Evolutionary conservation across 441 rosid species (phyloP).

Genomic region (Sinapis alba): DNA sequence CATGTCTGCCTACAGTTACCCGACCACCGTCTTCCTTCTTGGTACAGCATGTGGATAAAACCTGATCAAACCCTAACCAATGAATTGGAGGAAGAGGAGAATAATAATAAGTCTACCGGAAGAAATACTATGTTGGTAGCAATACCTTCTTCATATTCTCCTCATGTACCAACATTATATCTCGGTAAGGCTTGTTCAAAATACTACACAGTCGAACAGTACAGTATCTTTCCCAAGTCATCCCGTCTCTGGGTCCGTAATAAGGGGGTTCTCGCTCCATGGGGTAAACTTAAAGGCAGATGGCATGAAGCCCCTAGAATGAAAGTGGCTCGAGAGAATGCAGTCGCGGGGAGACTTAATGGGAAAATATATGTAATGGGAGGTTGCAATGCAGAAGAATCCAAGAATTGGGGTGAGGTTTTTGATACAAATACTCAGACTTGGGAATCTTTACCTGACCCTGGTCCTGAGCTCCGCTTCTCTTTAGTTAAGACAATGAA

Average conservation of each 20-base stretch:
- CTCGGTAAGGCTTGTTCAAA: neutral
- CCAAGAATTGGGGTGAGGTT: too few relatives aligned
- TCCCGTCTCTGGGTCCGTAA: too few relatives aligned
- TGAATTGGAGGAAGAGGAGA: neutral
- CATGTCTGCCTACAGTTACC: slow-evolving; percentile 47
- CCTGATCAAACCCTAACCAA: slow-evolving; percentile 10
- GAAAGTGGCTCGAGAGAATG: slow-evolving; percentile 33
- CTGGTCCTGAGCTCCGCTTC: too few relatives aligned
- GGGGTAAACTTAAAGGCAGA: too few relatives aligned
- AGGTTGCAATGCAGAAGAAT: too few relatives aligned
- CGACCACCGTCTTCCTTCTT: slow-evolving; percentile 36
- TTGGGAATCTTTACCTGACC: too few relatives aligned
- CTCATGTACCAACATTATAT: neutral
- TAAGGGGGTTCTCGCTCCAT: too few relatives aligned
- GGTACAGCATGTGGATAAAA: slow-evolving; percentile 47
- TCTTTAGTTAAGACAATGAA: too few relatives aligned
- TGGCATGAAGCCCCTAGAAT: slow-evolving; percentile 46
- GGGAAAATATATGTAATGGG: too few relatives aligned
- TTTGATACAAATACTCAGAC: too few relatives aligned
- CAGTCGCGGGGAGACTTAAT: too few relatives aligned
- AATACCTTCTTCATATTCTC: slow-evolving; percentile 48
- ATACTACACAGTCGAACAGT: neutral
- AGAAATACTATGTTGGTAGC: slow-evolving; percentile 33
- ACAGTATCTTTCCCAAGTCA: neutral
- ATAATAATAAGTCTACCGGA: neutral